Base-by-base conservation (phyloP, 495 filamentous ascomycete species). In the Penicillium canariense region DNA sequence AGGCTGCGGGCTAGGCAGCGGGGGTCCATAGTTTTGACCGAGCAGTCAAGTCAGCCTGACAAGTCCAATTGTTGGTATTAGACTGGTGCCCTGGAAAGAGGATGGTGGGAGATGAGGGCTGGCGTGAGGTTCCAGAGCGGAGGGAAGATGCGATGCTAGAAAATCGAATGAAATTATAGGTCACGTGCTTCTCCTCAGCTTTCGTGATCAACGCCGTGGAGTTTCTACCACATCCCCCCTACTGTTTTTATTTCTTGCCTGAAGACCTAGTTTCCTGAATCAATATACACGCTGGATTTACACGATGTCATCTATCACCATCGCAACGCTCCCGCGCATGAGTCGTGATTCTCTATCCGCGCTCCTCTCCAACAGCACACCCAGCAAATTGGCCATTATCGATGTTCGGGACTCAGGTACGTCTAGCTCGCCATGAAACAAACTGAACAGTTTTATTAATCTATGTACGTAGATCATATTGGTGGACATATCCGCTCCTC, bases 351-450 rank as follows among this genome's bases (percentile, higher is more conserved):
- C 79, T 39, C 82, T 92, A 30, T 82, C 85, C n/a, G 69, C 68
- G 28, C 60, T 78, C 15, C 70, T 68, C 49, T 62, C 70, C 28
- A 60, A 63, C 17, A 58, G 59, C 52, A 54, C 66, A 36, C 59
- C 74, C 49, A 60, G 52, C 52, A 75, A 74, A 42, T 67, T 96
- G 44, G 88, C 88, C 28, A 79, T 96, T 48, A 81, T 97, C 50
- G 93, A 97, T 68, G 93, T 97, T 35, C 87, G 93, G 55, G 93
- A 94, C 71, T 84, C 83, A 43, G 87, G 87, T 87, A 55, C 39
- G 50, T 14, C 10, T 45, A n/a, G 53, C 14, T 18, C 15, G 20
- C 30, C 4, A 28, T 22, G 0, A 42, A n/a, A 22, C 6, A 8
- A 9, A 17, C 7, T 18, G 1, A 38, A 38, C 6, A 7, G 0